Percentiles rank a stretch among this genome's conserved stretches.
These are phyloP conservation scores for Zygnema cylindricum DNA, from an alignment of 139 green algal species.

Conservation along the genomic window DNA sequence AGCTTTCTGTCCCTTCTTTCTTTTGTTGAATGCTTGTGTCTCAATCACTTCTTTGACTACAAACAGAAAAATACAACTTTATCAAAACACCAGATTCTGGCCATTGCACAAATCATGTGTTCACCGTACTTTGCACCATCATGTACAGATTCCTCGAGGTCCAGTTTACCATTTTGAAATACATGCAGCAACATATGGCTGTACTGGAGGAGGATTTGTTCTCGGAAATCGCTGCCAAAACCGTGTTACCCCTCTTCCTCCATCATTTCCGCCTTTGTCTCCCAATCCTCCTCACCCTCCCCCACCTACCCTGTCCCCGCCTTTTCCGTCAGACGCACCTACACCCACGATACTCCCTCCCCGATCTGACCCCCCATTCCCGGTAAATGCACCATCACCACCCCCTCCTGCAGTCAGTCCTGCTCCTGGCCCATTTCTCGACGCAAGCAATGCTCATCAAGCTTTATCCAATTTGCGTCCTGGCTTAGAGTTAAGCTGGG, in stretches of 20 bases:
- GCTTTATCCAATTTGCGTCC: no score
- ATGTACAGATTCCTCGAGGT: constrained; percentile 1
- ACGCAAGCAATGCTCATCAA: no score
- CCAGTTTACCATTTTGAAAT: constrained; percentile 6
- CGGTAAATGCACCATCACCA: no score
- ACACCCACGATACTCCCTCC: not conserved
- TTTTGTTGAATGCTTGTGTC: not conserved
- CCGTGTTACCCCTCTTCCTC: not conserved
- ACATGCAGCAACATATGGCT: constrained; percentile 1
- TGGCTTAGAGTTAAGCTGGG: no score
- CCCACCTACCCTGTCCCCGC: not conserved
- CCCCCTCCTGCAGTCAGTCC: no score
- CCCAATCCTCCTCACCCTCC: not conserved
- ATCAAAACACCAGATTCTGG: no score
- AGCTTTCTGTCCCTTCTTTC: not conserved
- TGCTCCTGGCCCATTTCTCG: no score
- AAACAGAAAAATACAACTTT: no score
- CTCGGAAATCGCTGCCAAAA: not conserved
- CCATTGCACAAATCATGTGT: no score
- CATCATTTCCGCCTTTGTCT: not conserved
- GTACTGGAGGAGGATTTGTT: not conserved
- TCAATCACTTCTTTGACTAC: not conserved
- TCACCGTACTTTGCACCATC: no score
- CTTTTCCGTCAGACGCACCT: not conserved
- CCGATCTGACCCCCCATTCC: not conserved